Evolutionary conservation across 2,329 filamentous ascomycete genomes (phyloP).

Genomic region (Penicillium occitanis): DNA sequence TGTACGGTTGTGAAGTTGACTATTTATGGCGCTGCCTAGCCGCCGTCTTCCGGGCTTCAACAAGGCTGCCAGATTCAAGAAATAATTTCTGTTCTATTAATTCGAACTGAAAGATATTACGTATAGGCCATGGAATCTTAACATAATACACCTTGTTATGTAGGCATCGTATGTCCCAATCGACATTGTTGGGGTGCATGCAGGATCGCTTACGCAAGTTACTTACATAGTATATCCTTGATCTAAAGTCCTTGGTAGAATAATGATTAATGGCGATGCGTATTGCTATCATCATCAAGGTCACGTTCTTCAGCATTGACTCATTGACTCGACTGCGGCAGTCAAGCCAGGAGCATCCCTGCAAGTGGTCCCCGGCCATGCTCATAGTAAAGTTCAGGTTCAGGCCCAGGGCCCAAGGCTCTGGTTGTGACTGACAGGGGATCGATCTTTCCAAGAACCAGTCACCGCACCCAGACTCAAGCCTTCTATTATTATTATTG

Average conservation of each 20-base stretch:
- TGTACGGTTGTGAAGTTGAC: neutral
- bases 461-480: neutral
- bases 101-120: neutral
- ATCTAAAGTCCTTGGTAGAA: neutral
- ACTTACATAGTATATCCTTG: neutral
- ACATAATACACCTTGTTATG: neutral
- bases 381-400: neutral
- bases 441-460: neutral
- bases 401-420: conserved; percentile 5
- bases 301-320: neutral
- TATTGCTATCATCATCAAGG: neutral
- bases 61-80: neutral
- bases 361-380: neutral
- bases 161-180: neutral
- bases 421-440: neutral
- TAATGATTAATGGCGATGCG: neutral
- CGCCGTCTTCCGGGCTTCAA: neutral
- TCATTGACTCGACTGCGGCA: neutral
- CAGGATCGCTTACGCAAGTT: neutral
- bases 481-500: neutral
- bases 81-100: neutral
- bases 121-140: neutral
- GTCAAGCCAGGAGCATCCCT: conserved; percentile 3
- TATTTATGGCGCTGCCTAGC: neutral
- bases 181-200: neutral